A percentile compares a stretch with the other conserved stretches of the same genome.
Conservation (phyloP, 352 stramenopile genomes). For the Globisporangium echinulatum region DNA sequence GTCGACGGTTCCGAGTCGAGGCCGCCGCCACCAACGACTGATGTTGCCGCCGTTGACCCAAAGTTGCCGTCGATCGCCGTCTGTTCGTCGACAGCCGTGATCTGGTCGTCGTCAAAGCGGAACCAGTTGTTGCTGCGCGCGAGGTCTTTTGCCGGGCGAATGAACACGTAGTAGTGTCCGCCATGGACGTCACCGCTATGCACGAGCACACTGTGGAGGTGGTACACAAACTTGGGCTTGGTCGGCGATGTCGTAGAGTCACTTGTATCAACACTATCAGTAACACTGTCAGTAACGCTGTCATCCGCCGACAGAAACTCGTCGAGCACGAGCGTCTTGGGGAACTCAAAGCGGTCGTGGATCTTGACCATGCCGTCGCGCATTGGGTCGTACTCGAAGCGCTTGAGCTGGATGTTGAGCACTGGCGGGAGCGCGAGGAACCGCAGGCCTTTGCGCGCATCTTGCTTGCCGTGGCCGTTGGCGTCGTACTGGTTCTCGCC, state of each 20-base stretch:
- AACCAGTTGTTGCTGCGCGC: slow-evolving; percentile 67
- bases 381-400: slow-evolving; percentile 85
- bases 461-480: slow-evolving; percentile 85
- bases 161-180: slow-evolving; percentile 88
- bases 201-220: slow-evolving; percentile 81
- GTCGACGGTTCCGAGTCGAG: slow-evolving; percentile 23
- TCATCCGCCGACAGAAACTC: slow-evolving; percentile 40
- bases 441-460: slow-evolving; percentile 83
- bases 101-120: slow-evolving; percentile 83
- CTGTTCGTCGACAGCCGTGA: slow-evolving; percentile 64
- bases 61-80: slow-evolving; percentile 74
- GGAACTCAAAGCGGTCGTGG: slow-evolving; percentile 84
- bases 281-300: neutral
- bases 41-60: neutral
- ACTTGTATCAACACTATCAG: neutral
- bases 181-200: slow-evolving; percentile 84
- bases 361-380: slow-evolving; percentile 87
- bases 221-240: slow-evolving; percentile 44
- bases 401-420: slow-evolving; percentile 91
- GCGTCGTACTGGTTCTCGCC: slow-evolving; percentile 93
- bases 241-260: slow-evolving; percentile 1
- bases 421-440: slow-evolving; percentile 87
- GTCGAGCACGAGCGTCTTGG: slow-evolving; percentile 67
- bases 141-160: slow-evolving; percentile 67
- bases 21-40: slow-evolving; percentile 1